phyloP scores from a whole-genome alignment of 371 early-diverging fungal species.

The Dentiscutata heterogama region DNA sequence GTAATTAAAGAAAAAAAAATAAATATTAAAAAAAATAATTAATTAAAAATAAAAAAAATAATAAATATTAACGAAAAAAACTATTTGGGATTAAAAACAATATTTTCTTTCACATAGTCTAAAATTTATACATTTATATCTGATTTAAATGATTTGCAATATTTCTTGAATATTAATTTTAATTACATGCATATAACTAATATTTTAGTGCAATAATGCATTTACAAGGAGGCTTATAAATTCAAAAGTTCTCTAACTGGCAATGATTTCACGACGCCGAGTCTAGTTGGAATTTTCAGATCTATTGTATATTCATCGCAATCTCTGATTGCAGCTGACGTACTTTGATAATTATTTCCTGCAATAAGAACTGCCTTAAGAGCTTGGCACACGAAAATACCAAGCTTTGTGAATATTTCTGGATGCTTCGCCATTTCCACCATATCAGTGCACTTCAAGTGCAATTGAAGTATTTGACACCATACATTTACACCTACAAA shows the following conservation, averaged over 20 bases:
- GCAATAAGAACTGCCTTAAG: neutral
- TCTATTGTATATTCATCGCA: neutral
- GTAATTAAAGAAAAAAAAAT: too few species aligned
- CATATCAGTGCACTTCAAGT: neutral
- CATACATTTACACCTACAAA: neutral
- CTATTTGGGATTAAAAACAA: too few species aligned
- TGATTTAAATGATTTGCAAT: too few species aligned
- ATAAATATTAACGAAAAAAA: too few species aligned
- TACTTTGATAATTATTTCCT: neutral
- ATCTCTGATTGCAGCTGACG: neutral
- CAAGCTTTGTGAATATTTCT: neutral
- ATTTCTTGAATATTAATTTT: too few species aligned
- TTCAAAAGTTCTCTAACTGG: neutral
- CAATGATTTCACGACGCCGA: neutral
- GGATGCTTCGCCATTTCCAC: neutral
- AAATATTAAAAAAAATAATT: too few species aligned
- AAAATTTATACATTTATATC: too few species aligned
- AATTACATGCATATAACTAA: too few species aligned
- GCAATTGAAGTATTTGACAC: neutral
- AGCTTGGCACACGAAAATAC: neutral
- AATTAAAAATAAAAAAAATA: too few species aligned
- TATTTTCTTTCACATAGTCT: too few species aligned
- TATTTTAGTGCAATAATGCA: too few species aligned
- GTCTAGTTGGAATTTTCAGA: neutral
- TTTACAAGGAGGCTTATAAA: too few species aligned